Base-by-base conservation (phyloP, 2,329 filamentous ascomycete species). In the Aspergillus ochraceoroseus region DNA sequence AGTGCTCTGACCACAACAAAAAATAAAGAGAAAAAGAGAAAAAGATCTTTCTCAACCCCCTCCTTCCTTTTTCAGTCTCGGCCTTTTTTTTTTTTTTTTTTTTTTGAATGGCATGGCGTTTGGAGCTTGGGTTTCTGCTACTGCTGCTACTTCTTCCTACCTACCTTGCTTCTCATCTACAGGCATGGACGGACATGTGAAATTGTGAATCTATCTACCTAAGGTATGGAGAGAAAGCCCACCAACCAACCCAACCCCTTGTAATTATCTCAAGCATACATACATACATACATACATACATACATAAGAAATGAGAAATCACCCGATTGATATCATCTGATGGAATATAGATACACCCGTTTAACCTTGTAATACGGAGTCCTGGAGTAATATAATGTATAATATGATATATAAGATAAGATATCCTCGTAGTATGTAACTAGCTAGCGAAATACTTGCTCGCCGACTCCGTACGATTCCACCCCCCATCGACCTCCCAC, bases 1-100 rank as follows among this genome's bases (percentile, higher is more conserved):
- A 55, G n/a, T 72, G 70, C 48, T 57, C 57, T 17, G 53, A 64
- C 30, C 54, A 66, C 20, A 22, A 9, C 20, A 22, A 5, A 22
- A 22, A 5, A 22, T 22, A 22, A 5, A 9, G 5, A 22, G 9
- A 22, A 25, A 34, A 34, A 33, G 14, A 3, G 15, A 3, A 20
- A 12, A 22, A 9, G 12, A n/a, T n/a, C n/a, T n/a, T n/a, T n/a
- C n/a, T 13, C 12, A 28, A 28, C 5, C 7, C 26, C 3, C 14
- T 3, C n/a, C 4, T n/a, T 6, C n/a, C n/a, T 4, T 17, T 15
- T 13, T 8, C 20, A n/a, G 14, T 36, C 25, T 17, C 12, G 9
- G 9, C 32, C n/a, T 40, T 13, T 4, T 17, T 8, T 11, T 19
- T 12, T 13, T 15, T 20, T 40, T n/a, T 25, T 26, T 12, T 32